A percentile compares a stretch with the other conserved stretches of the same genome.
Conservation (phyloP, 371 early-diverging fungal species). For the Gilbertella persicaria region DNA sequence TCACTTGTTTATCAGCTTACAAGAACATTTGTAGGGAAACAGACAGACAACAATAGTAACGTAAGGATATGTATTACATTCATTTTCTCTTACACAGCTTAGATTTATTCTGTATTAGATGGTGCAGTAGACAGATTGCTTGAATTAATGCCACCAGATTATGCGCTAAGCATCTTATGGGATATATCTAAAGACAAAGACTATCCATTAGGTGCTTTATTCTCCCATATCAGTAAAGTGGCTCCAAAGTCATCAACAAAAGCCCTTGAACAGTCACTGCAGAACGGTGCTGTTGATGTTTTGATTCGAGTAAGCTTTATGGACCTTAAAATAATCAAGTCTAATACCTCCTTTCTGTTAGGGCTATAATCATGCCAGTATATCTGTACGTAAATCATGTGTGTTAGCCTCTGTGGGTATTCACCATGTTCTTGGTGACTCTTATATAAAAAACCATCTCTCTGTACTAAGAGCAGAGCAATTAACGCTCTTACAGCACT, state of each 20-base stretch:
- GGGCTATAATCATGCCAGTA: conserved; percentile 24
- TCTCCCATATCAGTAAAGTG: conserved; percentile 10
- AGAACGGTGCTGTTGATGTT: conserved; percentile 6
- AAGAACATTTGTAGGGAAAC: neutral
- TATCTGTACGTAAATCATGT: conserved; percentile 27
- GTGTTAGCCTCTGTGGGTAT: conserved; percentile 32
- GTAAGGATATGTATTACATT: no score
- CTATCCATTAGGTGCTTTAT: conserved; percentile 1
- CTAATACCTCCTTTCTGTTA: conserved; percentile 3
- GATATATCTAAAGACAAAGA: neutral
- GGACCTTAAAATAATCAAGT: no score
- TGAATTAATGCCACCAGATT: neutral
- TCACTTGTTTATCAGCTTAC: neutral
- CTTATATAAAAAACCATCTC: conserved; percentile 3
- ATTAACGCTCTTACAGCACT: neutral
- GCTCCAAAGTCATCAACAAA: conserved; percentile 7
- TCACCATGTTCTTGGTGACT: conserved; percentile 24
- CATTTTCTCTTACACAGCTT: no score
- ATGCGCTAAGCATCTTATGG: conserved; percentile 22
- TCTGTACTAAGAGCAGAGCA: neutral
- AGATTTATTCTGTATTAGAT: neutral
- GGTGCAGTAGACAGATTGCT: neutral
- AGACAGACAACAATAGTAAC: neutral
- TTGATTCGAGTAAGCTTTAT: conserved; percentile 15
- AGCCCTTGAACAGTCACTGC: conserved; percentile 10